phyloP scores from a whole-genome alignment of 805 yeast genomes.

The Dipodascus albidus region DNA sequence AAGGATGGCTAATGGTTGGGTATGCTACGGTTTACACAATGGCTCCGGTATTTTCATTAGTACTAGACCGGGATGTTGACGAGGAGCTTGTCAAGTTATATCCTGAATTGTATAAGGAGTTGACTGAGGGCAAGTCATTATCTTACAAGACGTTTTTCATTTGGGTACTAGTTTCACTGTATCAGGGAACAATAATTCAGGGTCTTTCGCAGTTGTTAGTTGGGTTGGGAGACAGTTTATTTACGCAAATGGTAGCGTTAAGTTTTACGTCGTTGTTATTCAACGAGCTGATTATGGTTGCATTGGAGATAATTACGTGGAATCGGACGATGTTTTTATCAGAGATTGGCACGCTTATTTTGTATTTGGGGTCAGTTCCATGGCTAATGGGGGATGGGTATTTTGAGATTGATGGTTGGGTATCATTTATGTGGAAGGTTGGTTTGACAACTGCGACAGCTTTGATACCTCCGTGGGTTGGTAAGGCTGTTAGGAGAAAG shows the following conservation, averaged over 20 bases:
- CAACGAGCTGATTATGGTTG: slow-evolving; percentile 90
- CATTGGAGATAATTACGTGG: slow-evolving; percentile 89
- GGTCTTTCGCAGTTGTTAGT: slow-evolving; percentile 68
- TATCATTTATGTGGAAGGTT: slow-evolving; percentile 61
- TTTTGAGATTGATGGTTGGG: slow-evolving; percentile 58
- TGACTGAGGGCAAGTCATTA: slow-evolving; percentile 77
- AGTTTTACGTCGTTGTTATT: slow-evolving; percentile 69
- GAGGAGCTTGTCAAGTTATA: slow-evolving; percentile 80
- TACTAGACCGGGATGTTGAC: slow-evolving; percentile 82
- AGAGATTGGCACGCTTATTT: slow-evolving; percentile 54
- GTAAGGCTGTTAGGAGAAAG: slow-evolving; percentile 60
- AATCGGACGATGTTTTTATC: slow-evolving; percentile 61
- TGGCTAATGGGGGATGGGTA: slow-evolving; percentile 59
- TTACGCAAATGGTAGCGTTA: slow-evolving; percentile 71
- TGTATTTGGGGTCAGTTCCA: slow-evolving; percentile 70
- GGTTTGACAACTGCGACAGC: slow-evolving; percentile 55
- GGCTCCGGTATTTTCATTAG: slow-evolving; percentile 95
- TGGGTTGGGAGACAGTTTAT: slow-evolving; percentile 42
- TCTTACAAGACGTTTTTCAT: slow-evolving; percentile 81
- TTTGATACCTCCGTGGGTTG: slow-evolving; percentile 81
- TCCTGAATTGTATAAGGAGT: slow-evolving; percentile 90
- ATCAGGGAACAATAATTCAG: slow-evolving; percentile 83
- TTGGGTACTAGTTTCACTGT: slow-evolving; percentile 84
- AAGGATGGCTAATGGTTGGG: slow-evolving; percentile 98
- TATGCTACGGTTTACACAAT: slow-evolving; percentile 94